phyloP scores from a whole-genome alignment of 441 rosid species.

The Aquilaria agallochum region DNA sequence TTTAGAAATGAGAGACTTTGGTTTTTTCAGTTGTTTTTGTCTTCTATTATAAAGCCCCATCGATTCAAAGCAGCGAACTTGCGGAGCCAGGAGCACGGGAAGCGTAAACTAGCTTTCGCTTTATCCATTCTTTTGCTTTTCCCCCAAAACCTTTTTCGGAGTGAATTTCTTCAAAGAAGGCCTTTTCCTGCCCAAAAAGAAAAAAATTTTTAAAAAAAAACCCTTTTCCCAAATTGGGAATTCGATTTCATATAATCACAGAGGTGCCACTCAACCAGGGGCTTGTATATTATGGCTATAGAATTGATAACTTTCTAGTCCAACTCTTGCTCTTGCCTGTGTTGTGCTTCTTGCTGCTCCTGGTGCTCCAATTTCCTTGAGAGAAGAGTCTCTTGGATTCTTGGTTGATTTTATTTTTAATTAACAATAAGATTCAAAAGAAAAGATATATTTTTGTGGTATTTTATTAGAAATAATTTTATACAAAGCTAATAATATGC shows the following conservation, averaged over 20 bases:
- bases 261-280: conserved; percentile 3
- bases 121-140: neutral
- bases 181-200: neutral
- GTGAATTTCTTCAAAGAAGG: conserved; percentile 4
- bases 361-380: neutral
- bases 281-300: too few species aligned
- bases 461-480: too few species aligned
- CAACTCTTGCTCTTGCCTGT: too few species aligned
- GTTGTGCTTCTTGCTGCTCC: neutral
- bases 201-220: too few species aligned
- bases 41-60: conserved; percentile 8
- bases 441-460: neutral
- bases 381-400: neutral
- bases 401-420: neutral
- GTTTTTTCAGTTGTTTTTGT: conserved; percentile 21
- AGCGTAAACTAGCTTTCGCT: neutral
- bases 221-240: conserved; percentile 5
- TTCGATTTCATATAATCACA: conserved; percentile 1
- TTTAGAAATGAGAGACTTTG: conserved; percentile 22
- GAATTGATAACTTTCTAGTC: too few species aligned
- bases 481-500: too few species aligned
- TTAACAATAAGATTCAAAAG: neutral
- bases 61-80: conserved; percentile 16
- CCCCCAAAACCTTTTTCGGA: conserved; percentile 2
- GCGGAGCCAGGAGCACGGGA: conserved; percentile 6